Base-by-base conservation (phyloP, 1,139 yeast genomes). In the Keqinozyma sinolaborantium region DNA sequence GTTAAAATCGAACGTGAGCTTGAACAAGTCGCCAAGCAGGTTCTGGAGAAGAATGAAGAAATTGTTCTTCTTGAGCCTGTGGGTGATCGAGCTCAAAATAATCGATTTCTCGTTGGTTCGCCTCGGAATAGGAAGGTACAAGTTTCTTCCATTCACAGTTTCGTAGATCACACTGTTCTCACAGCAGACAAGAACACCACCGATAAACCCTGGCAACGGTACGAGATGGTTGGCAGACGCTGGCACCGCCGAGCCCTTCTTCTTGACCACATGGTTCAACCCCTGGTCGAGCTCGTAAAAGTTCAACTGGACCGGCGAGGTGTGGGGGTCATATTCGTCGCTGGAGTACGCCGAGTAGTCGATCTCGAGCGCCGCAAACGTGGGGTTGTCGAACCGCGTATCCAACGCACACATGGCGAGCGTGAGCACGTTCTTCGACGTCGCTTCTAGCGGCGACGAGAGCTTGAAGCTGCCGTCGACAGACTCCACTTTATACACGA, bases 271-370 rank as follows among this genome's bases (percentile, higher is more conserved):
- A 50, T 83, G 84, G 49, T 90, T 88, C 33, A 90, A 63, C 0
- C 97, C 96, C 31, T 85, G 71, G 53, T 92, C 97, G 19, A 90
- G 60, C 49, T 86, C 94, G 56, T 90, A 90, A 52, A 73, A 83
- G 6, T 76, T 72, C 36, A 90, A 58, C 12, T 39, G 38, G 3
- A 53, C 36, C 1, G 47, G 47, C 6, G 52, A 31, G 1, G 32
- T 38, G 43, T n/a, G 41, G 41, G 13, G 32, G 29, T 18, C 21
- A 18, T 18, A 18, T 18, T 18, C 21, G 7, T 18, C 10, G 21
- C 9, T 7, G n/a, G 34, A 31, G 19, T 33, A 33, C 3, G 32
- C 27, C 14, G 41, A 34, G 41, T 75, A 70, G 32, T 78, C 84
- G n/a, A 73, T 62, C 51, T 92, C 97, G 13, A 92, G 58, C 0